Evolutionary conservation across 2,329 filamentous ascomycete genomes (phyloP), one percentile per base, ranked within the genome.

Genomic region (Sordariomycetes sp.): DNA sequence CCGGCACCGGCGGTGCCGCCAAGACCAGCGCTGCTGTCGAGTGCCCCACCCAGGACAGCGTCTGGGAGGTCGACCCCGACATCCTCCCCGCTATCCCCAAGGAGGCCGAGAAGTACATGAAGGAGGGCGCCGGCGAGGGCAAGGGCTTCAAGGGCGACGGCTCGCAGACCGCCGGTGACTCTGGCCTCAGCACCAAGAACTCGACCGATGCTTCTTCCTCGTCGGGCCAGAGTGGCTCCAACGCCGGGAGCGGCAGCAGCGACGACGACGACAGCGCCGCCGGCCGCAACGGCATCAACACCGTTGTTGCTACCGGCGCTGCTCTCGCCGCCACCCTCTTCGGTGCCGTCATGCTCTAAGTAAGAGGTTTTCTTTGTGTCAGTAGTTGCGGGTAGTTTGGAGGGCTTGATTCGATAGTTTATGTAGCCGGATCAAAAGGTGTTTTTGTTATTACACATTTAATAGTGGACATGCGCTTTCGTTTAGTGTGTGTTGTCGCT

Each of bases 131-230:
- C 53, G 79, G 79, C 36, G 63, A 65, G 1, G 80, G 78, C 2
- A 77, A 78, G 13, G 80, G 80, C 61, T 72, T 82, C 17, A 68
- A 67, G 3, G 79, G 79, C 6, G 63, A 66, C 22, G 80, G 80
- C 25, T 83, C 80, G 24, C 79, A 82, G 70, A 72, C 76, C 54
- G 72, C 75, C 12, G 71, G 69, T 6, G 73, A 70, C 64, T 70
- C 72, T 57, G 72, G 76, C 52, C 74, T 74, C 20, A 75, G 76
- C 45, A 76, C 76, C 17, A 70, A 69, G 58, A 71, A 71, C 61
- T 65, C 65, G 55, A 70, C 69, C 34, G 61, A 63, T 39, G 69
- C 45, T 20, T 22, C 68, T 28, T 59, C 67, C 54, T 42, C 57
- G 53, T 56, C 54, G 54, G 60, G 59, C 34, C 12, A 58, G 54